Conservation (phyloP, 2,329 filamentous ascomycete genomes). For the Bertia moriformis region DNA sequence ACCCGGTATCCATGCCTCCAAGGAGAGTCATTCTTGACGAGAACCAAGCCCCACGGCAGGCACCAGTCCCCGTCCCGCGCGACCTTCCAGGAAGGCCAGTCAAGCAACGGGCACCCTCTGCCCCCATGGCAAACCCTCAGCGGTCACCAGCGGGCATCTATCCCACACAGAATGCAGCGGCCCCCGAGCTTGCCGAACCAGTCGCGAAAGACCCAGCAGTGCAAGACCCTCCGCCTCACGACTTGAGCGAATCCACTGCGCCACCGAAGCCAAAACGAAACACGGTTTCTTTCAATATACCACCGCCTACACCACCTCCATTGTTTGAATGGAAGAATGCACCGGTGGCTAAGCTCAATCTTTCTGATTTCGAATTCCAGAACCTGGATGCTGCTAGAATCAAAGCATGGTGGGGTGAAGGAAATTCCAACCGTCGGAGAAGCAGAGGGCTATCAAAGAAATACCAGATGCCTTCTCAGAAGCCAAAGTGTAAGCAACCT, state of each 20-base stretch:
- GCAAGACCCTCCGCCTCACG: too few species aligned
- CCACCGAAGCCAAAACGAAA: not conserved
- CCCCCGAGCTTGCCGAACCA: too few species aligned
- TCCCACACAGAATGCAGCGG: too few species aligned
- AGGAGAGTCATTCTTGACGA: too few species aligned
- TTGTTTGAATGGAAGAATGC: slow-evolving; percentile 25
- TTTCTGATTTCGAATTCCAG: slow-evolving; percentile 22
- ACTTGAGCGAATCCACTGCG: not conserved
- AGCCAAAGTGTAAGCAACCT: not conserved
- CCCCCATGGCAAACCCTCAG: too few species aligned
- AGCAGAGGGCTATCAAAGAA: not conserved
- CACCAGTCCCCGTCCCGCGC: too few species aligned
- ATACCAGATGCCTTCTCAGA: not conserved
- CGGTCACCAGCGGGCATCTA: too few species aligned
- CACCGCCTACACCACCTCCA: not conserved
- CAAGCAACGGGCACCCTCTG: too few species aligned
- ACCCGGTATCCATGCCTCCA: too few species aligned
- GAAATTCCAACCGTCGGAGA: slow-evolving; percentile 15
- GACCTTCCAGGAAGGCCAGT: too few species aligned
- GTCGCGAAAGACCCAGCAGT: too few species aligned
- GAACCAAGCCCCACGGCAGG: too few species aligned
- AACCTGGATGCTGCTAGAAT: slow-evolving; percentile 17
- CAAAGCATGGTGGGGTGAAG: slow-evolving; percentile 43
- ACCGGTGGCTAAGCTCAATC: slow-evolving; percentile 17
- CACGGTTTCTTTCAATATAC: not conserved